Evolutionary conservation across 768 basidiomycete genomes (phyloP).

Genomic region (Epithele typhae): DNA sequence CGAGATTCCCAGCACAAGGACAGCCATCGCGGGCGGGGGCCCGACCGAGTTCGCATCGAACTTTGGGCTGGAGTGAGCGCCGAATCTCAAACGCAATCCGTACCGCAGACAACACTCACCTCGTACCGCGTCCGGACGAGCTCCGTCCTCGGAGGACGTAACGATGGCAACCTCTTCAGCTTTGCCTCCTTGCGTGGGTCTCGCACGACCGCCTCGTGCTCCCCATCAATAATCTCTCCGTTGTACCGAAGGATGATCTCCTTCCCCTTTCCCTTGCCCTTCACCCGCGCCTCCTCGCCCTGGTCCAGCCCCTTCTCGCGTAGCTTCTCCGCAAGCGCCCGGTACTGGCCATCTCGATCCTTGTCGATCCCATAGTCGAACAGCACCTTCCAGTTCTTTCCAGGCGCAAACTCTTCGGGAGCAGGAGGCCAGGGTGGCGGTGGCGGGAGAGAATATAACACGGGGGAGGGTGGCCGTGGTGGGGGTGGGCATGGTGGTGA

Average conservation of each 20-base stretch:
- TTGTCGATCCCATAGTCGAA: constrained; percentile 57
- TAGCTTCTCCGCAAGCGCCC: constrained; percentile 38
- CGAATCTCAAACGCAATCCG: neutral
- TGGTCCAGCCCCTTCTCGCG: constrained; percentile 25
- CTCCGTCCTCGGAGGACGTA: constrained; percentile 31
- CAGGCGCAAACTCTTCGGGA: constrained; percentile 41
- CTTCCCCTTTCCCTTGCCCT: constrained; percentile 62
- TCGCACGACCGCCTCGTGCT: constrained; percentile 33
- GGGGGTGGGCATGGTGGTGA: constrained; percentile 12
- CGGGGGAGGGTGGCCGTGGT: constrained; percentile 12
- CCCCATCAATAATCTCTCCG: constrained; percentile 49
- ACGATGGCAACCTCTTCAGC: constrained; percentile 22
- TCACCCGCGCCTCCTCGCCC: constrained; percentile 39
- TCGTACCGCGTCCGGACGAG: constrained; percentile 51
- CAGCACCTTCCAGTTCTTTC: constrained; percentile 55
- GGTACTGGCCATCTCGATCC: constrained; percentile 36
- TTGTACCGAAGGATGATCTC: constrained; percentile 50
- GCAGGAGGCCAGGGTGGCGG: constrained; percentile 56
- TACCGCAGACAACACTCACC: constrained; percentile 36
- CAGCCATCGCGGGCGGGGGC: constrained; percentile 66
- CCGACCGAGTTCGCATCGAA: constrained; percentile 71
- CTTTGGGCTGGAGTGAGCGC: no score
- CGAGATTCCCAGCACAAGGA: constrained; percentile 70
- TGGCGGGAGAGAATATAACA: constrained; percentile 37
- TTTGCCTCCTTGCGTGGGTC: constrained; percentile 55